Evolutionary conservation across 2,329 filamentous ascomycete genomes (phyloP).

Genomic region (Neodidymelliopsis sp.): DNA sequence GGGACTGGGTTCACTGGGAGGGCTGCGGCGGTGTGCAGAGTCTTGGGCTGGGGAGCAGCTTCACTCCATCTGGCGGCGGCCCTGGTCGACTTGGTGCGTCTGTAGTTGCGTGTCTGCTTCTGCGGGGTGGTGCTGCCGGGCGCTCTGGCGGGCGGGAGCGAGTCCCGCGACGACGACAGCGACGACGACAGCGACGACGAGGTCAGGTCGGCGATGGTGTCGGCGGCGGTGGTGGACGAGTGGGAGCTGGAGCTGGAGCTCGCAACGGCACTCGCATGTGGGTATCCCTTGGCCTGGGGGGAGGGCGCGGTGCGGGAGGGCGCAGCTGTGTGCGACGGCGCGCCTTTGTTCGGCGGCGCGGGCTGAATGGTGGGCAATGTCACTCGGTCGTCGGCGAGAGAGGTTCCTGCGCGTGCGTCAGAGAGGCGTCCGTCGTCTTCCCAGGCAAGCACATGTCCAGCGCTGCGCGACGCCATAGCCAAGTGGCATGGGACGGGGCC

Average conservation of each 20-base stretch:
- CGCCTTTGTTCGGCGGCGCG: conserved; percentile 39
- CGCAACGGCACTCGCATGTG: conserved; percentile 40
- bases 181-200: conserved; percentile 37
- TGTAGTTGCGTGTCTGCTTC: conserved; percentile 37
- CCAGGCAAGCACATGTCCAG: conserved; percentile 21
- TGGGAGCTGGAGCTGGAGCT: conserved; percentile 38
- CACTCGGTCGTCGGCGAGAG: conserved; percentile 17
- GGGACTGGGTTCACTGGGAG: conserved; percentile 7
- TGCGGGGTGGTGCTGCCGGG: conserved; percentile 35
- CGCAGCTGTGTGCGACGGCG: conserved; percentile 25
- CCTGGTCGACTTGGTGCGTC: conserved; percentile 39
- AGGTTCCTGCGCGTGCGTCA: conserved; percentile 35
- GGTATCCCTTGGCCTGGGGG: conserved; percentile 20
- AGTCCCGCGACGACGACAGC: conserved; percentile 40
- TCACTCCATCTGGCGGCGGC: conserved; percentile 41
- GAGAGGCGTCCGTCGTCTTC: too few relatives aligned
- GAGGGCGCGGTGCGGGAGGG: conserved; percentile 20
- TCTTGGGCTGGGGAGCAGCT: conserved; percentile 19
- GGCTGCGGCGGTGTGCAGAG: conserved; percentile 25
- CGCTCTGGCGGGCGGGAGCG: conserved; percentile 34
- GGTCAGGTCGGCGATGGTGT: conserved; percentile 39
- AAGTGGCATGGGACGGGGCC: conserved; percentile 13
- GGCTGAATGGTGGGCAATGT: conserved; percentile 39
- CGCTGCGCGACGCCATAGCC: conserved; percentile 10
- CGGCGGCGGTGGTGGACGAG: conserved; percentile 32